A percentile compares a stretch with the other conserved stretches of the same genome.
Conservation (phyloP, 805 yeast species). For the Kuraishia piskuri region DNA sequence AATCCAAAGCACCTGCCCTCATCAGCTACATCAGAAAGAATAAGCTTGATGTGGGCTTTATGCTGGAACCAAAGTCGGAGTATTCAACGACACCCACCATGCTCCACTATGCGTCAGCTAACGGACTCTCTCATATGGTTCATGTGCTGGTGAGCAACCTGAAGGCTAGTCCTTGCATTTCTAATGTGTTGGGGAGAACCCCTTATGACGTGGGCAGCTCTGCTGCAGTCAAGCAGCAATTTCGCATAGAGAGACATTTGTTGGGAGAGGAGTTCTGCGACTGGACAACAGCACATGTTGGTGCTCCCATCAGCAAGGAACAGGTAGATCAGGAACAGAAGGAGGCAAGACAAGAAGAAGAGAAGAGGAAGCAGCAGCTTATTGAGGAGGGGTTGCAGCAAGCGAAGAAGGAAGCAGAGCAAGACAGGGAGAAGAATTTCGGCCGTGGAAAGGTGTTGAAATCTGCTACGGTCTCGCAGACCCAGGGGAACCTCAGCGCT, state of each 20-base stretch:
- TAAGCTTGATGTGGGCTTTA: conserved; percentile 42
- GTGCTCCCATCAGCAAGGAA: conserved; percentile 48
- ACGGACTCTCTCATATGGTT: conserved; percentile 61
- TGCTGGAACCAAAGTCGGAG: conserved; percentile 44
- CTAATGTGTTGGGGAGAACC: conserved; percentile 47
- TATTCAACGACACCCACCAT: conserved; percentile 59
- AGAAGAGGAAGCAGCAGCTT: conserved; percentile 27
- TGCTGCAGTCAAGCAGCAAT: conserved; percentile 37
- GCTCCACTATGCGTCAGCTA: conserved; percentile 68
- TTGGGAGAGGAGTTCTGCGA: conserved; percentile 63
- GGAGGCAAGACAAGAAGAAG: conserved; percentile 27
- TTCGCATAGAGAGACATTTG: conserved; percentile 57
- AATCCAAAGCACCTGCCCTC: conserved; percentile 71
- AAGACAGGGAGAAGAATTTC: conserved; percentile 13
- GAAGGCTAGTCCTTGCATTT: conserved; percentile 61
- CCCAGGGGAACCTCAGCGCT: conserved; percentile 42
- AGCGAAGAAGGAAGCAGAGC: conserved; percentile 29
- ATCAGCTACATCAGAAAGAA: conserved; percentile 53
- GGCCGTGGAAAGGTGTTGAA: conserved; percentile 29
- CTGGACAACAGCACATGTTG: conserved; percentile 65
- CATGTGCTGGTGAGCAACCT: conserved; percentile 50
- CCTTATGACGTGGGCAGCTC: conserved; percentile 60
- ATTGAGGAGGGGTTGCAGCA: conserved; percentile 34
- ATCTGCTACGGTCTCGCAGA: conserved; percentile 14
- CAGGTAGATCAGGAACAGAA: conserved; percentile 37